Conservation (phyloP, 257 asterid species). For the Nicotiana paniculata region DNA sequence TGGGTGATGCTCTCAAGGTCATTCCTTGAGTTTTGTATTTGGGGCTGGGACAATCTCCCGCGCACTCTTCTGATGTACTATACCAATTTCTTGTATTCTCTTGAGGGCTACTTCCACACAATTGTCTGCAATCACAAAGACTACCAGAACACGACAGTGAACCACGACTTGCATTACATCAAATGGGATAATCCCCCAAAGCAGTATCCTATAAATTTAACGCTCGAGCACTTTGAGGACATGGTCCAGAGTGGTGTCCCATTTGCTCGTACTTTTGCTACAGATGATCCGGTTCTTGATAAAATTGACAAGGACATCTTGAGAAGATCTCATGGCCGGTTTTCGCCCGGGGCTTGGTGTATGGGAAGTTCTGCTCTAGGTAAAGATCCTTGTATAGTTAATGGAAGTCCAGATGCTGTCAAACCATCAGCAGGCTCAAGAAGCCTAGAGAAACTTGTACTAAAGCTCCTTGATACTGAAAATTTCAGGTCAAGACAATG, state of each 20-base stretch:
- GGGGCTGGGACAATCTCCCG: slow-evolving; percentile 99
- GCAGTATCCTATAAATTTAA: slow-evolving; percentile 53
- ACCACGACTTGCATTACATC: slow-evolving; percentile 72
- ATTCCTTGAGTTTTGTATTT: slow-evolving; percentile 87
- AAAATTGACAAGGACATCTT: slow-evolving; percentile 56
- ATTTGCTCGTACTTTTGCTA: slow-evolving; percentile 59
- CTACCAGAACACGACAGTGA: slow-evolving; percentile 88
- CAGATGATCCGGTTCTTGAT: slow-evolving; percentile 44
- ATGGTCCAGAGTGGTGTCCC: slow-evolving; percentile 87
- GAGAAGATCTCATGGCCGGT: slow-evolving; percentile 30
- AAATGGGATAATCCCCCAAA: slow-evolving; percentile 74
- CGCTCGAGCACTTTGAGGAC: slow-evolving; percentile 42
- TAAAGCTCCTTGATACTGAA: slow-evolving; percentile 62
- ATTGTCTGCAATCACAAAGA: slow-evolving; percentile 79
- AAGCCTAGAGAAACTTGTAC: slow-evolving; percentile 66
- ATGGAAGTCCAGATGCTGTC: slow-evolving; percentile 48
- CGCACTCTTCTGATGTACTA: slow-evolving; percentile 92
- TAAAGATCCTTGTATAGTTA: slow-evolving; percentile 45
- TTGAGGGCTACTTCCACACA: slow-evolving; percentile 89
- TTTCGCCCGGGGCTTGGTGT: slow-evolving; percentile 84
- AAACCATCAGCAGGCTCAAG: slow-evolving; percentile 63
- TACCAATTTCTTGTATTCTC: slow-evolving; percentile 82
- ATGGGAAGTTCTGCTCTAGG: slow-evolving; percentile 33
- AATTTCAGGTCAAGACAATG: slow-evolving; percentile 80
- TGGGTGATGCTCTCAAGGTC: slow-evolving; percentile 74